Percentiles rank a stretch among this genome's conserved stretches.
Evolutionary conservation across 352 stramenopile species (phyloP).

Genomic region (Globisporangium cederbergense): DNA sequence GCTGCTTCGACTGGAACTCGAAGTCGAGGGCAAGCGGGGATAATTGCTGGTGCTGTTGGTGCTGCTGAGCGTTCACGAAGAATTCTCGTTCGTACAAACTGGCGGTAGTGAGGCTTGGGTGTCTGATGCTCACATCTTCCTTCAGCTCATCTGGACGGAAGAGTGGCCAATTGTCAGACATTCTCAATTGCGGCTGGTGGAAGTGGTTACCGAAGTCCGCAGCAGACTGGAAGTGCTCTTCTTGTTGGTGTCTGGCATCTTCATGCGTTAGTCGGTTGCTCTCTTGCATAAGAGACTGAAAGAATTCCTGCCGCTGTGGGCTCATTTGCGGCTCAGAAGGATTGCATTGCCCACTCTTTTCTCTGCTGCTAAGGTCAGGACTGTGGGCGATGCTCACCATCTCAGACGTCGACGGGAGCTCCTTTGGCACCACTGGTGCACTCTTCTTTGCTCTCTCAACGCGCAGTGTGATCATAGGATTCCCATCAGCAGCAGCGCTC

Average conservation of each 20-base stretch:
- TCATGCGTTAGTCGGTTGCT: not conserved
- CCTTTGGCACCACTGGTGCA: not conserved
- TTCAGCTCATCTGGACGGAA: not conserved
- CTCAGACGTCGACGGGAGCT: conserved; percentile 41
- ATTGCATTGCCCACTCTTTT: not conserved
- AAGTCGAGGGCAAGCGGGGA: not conserved
- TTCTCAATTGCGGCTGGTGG: not conserved
- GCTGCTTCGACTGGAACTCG: not conserved
- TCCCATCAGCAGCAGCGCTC: not conserved
- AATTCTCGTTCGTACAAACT: not conserved
- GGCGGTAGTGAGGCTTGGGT: not conserved
- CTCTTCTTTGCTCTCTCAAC: conserved; percentile 7
- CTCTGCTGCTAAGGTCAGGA: not conserved
- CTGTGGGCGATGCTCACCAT: conserved; percentile 30
- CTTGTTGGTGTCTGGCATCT: not conserved
- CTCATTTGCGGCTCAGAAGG: not conserved
- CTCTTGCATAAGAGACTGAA: not conserved
- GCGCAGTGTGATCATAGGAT: conserved; percentile 7
- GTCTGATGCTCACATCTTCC: not conserved
- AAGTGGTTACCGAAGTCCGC: not conserved
- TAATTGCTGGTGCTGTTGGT: not conserved
- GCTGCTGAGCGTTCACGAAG: not conserved
- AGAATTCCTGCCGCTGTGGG: not conserved
- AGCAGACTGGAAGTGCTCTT: not conserved
- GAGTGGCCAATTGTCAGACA: not conserved